Evolutionary conservation across 495 filamentous ascomycete genomes (phyloP), one percentile per base, ranked within the genome.

Genomic region (Neurospora sp.): DNA sequence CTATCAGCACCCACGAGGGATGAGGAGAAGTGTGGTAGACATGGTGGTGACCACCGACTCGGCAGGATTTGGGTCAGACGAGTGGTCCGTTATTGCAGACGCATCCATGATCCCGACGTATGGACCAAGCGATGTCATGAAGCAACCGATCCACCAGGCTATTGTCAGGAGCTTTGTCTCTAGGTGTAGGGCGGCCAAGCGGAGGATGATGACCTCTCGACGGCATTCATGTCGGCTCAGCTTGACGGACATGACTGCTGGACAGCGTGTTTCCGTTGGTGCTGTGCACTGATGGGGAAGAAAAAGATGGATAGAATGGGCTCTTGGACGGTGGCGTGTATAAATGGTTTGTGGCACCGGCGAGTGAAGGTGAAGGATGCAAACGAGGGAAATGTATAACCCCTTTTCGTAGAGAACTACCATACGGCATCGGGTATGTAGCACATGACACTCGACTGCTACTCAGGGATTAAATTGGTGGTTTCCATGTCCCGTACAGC

Each of bases 31-130:
- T 31, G 53, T 35, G 27, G 53, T 65, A 7, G 53, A 65, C 14
- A 65, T 65, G 22, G 53, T 65, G 53, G 27, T 65, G 12, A 27
- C 22, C 22, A 40, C 20, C 22, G 38, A 68, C 20, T 37, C 31
- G 59, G n/a, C 12, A 46, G 18, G 20, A 41, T 40, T 73, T 20
- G 46, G 20, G 5, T 70, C 53, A 9, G 74, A 77, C 65, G 73
- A 76, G 71, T 75, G 72, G 74, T 76, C 73, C 39, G 71, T 77
- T 46, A 74, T 78, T 61, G 39, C 72, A 27, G 75, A 78, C 39
- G 35, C 53, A 40, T 75, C 73, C 9, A 68, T 75, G n/a, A 72
- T 78, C 35, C 77, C 77, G n/a, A 75, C 75, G 31, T 77, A 77
- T 40, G 48, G 42, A 69, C 75, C 73, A 1, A 72, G 70, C 68